Base-by-base conservation (phyloP, 257 asterid species). In the Prunella vulgaris region DNA sequence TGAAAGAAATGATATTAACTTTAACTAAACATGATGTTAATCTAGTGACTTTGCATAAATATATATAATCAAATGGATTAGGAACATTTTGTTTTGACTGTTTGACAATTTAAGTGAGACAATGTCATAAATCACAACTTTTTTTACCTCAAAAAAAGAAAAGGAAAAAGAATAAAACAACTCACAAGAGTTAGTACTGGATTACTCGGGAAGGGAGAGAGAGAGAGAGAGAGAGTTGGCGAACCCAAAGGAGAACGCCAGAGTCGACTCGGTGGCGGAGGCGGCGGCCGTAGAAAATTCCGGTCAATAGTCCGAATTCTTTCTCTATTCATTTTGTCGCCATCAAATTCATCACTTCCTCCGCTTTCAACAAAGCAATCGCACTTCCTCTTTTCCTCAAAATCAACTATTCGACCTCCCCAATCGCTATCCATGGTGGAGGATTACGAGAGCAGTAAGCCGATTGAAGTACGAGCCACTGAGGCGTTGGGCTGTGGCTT, bases 401-500 rank as follows among this genome's bases (percentile, higher is more conserved):
- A 21, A 24, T 7, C 51, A 37, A 15, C 38, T 22, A 7, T 13
- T 3, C 49, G 7, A 30, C 28, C 56, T 5, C 30, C 14, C 12
- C 12, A 58, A 46, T 9, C 64, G 62, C 25, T 72, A 33, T 59
- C 75, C 44, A 86, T 85, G 91, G 64, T 65, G 42, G 74, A 72
- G 12, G 64, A 17, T 54, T 66, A 64, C 32, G 84, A 78, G 90
- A 77, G 68, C 77, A 58, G 76, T 4, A 84, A 81, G 88, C 85
- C 96, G 5, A 62, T 92, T 38, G 96, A 86, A 75, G 58, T 91
- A n/a, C 84, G 85, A 21, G 97, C 97, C 0, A 70, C 81, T 35
- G 99, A 94, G 67, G 92, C 97, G 7, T 60, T 94, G 49, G 99
- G 99, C 0, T 94, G 77, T 61, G 99, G 99, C 0, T 94, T 94